A percentile compares a stretch with the other conserved stretches of the same genome.
phyloP scores from a whole-genome alignment of 495 filamentous ascomycete genomes.

The Aspergillus cristatus region DNA sequence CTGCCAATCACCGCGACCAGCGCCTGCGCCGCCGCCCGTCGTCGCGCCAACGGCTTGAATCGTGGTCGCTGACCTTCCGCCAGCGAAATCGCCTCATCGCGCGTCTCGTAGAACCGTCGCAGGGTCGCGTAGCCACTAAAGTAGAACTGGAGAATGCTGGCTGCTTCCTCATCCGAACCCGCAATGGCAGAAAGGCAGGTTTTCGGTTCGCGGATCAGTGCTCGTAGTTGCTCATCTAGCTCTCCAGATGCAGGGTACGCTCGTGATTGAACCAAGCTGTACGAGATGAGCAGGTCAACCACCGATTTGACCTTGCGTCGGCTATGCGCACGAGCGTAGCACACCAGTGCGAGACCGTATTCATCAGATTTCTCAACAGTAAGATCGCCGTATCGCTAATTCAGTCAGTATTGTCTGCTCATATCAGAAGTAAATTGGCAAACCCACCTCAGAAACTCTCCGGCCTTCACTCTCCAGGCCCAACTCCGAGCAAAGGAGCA shows the following conservation, averaged over 20 bases:
- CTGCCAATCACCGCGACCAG: constrained; percentile 71
- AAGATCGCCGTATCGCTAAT: constrained; percentile 66
- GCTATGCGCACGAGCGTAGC: constrained; percentile 73
- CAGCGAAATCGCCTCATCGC: constrained; percentile 51
- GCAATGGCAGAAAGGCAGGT: constrained; percentile 55
- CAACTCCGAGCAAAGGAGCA: constrained; percentile 57
- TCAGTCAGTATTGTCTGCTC: constrained; percentile 3
- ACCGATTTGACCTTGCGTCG: constrained; percentile 68
- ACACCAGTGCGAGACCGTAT: constrained; percentile 75
- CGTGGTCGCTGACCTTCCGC: constrained; percentile 31
- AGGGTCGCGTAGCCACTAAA: constrained; percentile 88
- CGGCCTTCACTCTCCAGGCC: constrained; percentile 63
- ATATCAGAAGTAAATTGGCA: constrained; percentile 1
- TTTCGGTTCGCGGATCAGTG: constrained; percentile 58
- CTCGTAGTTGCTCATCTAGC: constrained; percentile 57
- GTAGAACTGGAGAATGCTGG: constrained; percentile 66
- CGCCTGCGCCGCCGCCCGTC: constrained; percentile 58
- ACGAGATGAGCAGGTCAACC: constrained; percentile 75
- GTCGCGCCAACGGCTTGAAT: constrained; percentile 43
- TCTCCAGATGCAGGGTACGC: constrained; percentile 59
- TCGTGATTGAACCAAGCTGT: constrained; percentile 72
- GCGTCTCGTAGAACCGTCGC: constrained; percentile 76
- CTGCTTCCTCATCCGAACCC: constrained; percentile 62
- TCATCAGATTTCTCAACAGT: constrained; percentile 55
- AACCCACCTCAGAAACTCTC: constrained; percentile 64